phyloP scores from a whole-genome alignment of 1,284 basidiomycete genomes.

The Fereydounia khargensis region DNA sequence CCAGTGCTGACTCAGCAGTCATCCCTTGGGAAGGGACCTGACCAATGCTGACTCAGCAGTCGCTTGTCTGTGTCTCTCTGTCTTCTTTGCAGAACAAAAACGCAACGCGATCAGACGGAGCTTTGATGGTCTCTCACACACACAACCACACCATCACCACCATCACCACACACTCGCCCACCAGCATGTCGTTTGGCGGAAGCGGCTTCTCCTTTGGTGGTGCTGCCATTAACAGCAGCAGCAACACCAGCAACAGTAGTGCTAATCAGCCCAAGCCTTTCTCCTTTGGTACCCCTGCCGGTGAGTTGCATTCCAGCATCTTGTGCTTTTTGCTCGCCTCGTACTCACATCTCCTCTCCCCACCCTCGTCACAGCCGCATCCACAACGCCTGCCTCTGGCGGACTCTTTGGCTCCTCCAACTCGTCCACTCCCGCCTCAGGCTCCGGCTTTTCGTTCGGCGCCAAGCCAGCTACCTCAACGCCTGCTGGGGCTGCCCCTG shows the following conservation, averaged over 20 bases:
- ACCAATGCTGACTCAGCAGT: no score
- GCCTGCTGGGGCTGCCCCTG: conserved; percentile 10
- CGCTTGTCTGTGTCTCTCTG: no score
- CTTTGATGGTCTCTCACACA: no score
- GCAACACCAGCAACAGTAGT: conserved; percentile 4
- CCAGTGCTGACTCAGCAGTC: no score
- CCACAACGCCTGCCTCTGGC: conserved; percentile 5
- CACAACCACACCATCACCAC: not conserved
- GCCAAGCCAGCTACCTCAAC: conserved; percentile 4
- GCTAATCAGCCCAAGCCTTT: conserved; percentile 32
- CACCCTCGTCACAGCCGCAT: no score
- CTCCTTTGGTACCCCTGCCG: conserved; percentile 30
- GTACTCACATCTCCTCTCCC: no score
- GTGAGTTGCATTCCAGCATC: conserved; percentile 10
- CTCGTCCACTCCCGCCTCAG: not conserved
- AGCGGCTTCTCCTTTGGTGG: conserved; percentile 36
- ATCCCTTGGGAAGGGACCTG: no score
- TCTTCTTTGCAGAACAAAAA: no score
- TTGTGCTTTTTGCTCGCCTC: conserved; percentile 16
- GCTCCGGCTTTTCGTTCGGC: not conserved
- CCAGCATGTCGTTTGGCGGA: conserved; percentile 35
- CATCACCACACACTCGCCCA: not conserved
- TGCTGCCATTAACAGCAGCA: conserved; percentile 13
- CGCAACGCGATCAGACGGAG: no score
- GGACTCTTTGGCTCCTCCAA: conserved; percentile 12